Percentiles rank a stretch among this genome's conserved stretches.
Conservation (phyloP, 2,329 filamentous ascomycete species). For the Cryphonectria carpinicola region DNA sequence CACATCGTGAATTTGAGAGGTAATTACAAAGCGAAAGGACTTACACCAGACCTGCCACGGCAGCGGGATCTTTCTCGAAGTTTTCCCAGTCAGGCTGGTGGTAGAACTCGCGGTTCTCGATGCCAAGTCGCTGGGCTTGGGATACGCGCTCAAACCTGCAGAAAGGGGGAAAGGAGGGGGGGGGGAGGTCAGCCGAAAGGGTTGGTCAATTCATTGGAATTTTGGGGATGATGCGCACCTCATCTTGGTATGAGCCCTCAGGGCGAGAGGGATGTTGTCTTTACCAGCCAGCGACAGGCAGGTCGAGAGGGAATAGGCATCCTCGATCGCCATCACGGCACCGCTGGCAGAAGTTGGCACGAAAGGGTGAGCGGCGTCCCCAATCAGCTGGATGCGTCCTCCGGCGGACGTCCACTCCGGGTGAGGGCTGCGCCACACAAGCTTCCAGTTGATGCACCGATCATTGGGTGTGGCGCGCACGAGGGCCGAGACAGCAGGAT, state of each 20-base stretch:
- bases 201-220: no score
- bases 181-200: no score
- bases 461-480: constrained; percentile 33
- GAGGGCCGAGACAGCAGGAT: constrained; percentile 18
- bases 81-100: neutral
- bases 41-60: neutral
- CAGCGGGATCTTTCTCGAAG: neutral
- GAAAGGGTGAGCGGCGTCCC: constrained; percentile 45
- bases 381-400: constrained; percentile 39
- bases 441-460: constrained; percentile 44
- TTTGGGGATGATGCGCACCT: neutral
- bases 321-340: constrained; percentile 44
- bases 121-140: neutral
- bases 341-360: constrained; percentile 44
- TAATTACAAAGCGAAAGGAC: neutral
- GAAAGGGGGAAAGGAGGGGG: neutral
- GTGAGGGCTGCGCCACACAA: constrained; percentile 45
- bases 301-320: constrained; percentile 41
- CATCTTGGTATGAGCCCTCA: neutral
- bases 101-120: neutral
- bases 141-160: neutral
- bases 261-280: neutral
- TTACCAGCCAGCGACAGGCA: constrained; percentile 32
- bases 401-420: constrained; percentile 39
- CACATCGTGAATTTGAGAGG: neutral